A percentile compares a stretch with the other conserved stretches of the same genome.
These are phyloP conservation scores for Piromyces finnis DNA, from an alignment of 192 early-diverging fungal species.

Conservation along the genomic window DNA sequence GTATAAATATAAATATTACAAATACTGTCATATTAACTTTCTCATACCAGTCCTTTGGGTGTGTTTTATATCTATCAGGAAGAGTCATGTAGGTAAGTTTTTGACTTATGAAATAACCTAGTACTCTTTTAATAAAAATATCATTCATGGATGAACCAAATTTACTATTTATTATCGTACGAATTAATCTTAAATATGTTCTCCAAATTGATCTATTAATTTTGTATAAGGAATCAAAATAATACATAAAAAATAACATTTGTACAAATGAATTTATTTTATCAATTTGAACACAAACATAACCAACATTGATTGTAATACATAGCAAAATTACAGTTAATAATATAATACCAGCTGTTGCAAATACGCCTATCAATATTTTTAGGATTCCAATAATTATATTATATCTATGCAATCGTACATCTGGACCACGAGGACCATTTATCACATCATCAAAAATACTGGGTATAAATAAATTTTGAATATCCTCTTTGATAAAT, in stretches of 20 bases:
- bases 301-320: neutral
- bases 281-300: neutral
- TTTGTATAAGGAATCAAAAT: neutral
- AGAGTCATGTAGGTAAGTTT: neutral
- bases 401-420: neutral
- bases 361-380: neutral
- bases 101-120: neutral
- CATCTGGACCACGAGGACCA: neutral
- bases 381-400: neutral
- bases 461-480: neutral
- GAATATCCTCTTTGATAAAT: too few relatives aligned
- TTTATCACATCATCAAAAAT: neutral
- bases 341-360: neutral
- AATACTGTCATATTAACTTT: neutral
- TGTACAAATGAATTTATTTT: neutral
- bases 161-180: neutral
- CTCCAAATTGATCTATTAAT: neutral
- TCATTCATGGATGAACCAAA: neutral
- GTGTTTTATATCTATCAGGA: neutral
- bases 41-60: neutral
- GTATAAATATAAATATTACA: neutral
- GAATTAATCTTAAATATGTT: neutral
- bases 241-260: neutral
- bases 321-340: neutral
- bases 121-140: neutral